Base-by-base conservation (phyloP, 371 early-diverging fungal species). In the Actinomucor elegans region DNA sequence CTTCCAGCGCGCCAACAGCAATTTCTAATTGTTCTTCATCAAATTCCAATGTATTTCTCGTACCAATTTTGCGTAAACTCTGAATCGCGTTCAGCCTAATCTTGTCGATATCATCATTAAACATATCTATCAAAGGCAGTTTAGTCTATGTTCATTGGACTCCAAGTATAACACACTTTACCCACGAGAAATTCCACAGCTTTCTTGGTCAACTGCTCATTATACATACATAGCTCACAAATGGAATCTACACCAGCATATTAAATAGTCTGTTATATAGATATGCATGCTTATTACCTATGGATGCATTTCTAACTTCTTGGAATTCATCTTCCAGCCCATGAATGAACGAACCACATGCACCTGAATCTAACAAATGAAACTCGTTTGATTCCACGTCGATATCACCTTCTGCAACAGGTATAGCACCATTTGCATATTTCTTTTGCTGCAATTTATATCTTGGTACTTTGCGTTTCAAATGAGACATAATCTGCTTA, bases 311-410 rank as follows among this genome's bases (percentile, higher is more conserved):
- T 36, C 95, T 79, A 32, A 96, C 96, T 48, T 87, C 89, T 52
- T 87, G 84, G 66, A 80, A 92, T 62, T 95, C 94, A 62, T 96
- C 96, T 60, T 96, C 96, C 15, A 94, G 69, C 14, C 92, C 94
- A 60, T 94, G 94, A 11, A 96, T 86, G 73, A 96, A 94, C 0
- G 93, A 93, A 18, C 96, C 96, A 57, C 90, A 83, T 0, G 88
- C 88, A 7, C 89, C 89, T 1, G 90, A 81, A 53, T 87, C 87
- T 50, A 88, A 59, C 3, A 90, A 53, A 28, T 75, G 72, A 53
- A 88, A 77, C 24, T 84, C 85, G 21, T 83, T 81, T 1, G 87
- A 75, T 21, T 80, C 77, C 1, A 83, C 88, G 55, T 87, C 87
- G 46, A 76, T 64, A 51, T 89, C 88, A 10, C 88, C 87, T 48